Evolutionary conservation across 768 basidiomycete species (phyloP), one percentile per base, ranked within the genome.

Genomic region (Mycena kentingensis): DNA sequence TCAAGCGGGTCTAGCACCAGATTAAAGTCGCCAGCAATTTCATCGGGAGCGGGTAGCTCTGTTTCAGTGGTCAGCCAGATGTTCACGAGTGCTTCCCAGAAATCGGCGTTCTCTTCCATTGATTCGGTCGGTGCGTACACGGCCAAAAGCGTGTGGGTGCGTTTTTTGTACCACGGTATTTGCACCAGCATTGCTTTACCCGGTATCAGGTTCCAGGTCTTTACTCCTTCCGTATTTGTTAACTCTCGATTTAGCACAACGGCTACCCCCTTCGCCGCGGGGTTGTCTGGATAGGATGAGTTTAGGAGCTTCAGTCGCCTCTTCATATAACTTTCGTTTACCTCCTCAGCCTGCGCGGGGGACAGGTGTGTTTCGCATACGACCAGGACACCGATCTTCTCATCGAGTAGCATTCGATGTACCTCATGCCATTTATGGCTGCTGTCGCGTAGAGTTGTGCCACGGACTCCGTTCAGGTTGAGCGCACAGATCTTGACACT

Each of bases 71-170:
- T n/a, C 4, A 29, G 0, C 51, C 57, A 51, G 11, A 45, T 1
- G 0, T 21, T 1, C 2, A 19, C 22, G 5, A 52, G n/a, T 4
- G 8, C 16, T 1, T 60, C 29, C 64, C 64, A 68, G 48, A 64
- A 68, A 0, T 1, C 7, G 2, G 10, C 1, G 37, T 51, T 49
- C 11, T 54, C 15, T 0, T 16, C n/a, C 15, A 13, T 32, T 0
- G 4, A 21, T 0, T 56, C 41, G 2, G 61, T 61, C 0, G 63
- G 67, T 2, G 67, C 61, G 11, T 67, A 67, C 0, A 62, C 8
- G 1, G 57, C 63, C 1, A 67, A 53, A 0, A 66, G 26, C 0
- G 48, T 52, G 0, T 55, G 39, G 1, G 51, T 46, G 4, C 45
- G 8, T n/a, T 19, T 36, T 0, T 19, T 25, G 18, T 60, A 47